Conservation (phyloP, 306 rosid species). For the barrel medic (Medicago truncatula) region MtrunA17r5.0-ANR NC_053045.1:61991501-61992000, state of each 20-base stretch:
- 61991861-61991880: too few species aligned
- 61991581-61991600: too few species aligned
- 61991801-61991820: slow-evolving; percentile 32
- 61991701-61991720: slow-evolving; percentile 27
- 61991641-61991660: slow-evolving; percentile 72
- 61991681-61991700: slow-evolving; percentile 52
- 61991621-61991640: slow-evolving; percentile 77
- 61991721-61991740: slow-evolving; percentile 40
- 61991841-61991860: background rate
- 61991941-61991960: too few species aligned
- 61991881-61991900: too few species aligned
- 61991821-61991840: background rate
- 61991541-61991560: slow-evolving; percentile 52
- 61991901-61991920: too few species aligned
- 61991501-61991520: slow-evolving; percentile 57
- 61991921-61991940: too few species aligned
- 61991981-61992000: too few species aligned
- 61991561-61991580: slow-evolving; percentile 47
- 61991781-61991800: slow-evolving; percentile 24
- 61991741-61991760: slow-evolving; percentile 14
- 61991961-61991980: too few species aligned
- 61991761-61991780: background rate
- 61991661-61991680: slow-evolving; percentile 80
- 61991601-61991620: slow-evolving; percentile 47
- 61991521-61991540: slow-evolving; percentile 38